Base-by-base conservation (phyloP, 1,284 basidiomycete species). In the Trichosporon sp. region DNA sequence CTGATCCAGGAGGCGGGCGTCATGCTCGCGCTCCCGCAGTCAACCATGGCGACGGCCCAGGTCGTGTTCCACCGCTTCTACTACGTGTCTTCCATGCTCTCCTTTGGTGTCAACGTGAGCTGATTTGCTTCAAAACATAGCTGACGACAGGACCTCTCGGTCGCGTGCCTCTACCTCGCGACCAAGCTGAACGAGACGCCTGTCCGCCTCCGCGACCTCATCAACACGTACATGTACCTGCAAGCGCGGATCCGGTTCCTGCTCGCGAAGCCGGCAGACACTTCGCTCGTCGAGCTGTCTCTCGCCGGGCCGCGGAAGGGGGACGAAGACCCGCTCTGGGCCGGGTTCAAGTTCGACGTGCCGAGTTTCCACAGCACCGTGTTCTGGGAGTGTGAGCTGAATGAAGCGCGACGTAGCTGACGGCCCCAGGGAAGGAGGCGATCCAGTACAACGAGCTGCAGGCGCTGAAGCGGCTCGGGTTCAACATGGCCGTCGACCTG, bases 391-490 rank as follows among this genome's bases (percentile, higher is more conserved):
- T 82, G 80, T 77, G 32, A 68, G 77, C 67, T 1, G 1, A 8
- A 1, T 32, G 18, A n/a, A 21, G 18, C 1, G 35, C 12, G 1
- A 8, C 13, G 2, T 0, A 29, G 62, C 65, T 71, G 53, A 65
- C 47, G 60, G 62, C 44, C 5, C 5, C 63, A 73, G 75, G 81
- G 78, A 84, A 84, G 70, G 82, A 84, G 67, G 90, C 92, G 4
- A 85, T 98, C 60, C 93, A 98, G 25, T 90, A 97, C 15, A 90
- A 91, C 1, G 97, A 99, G 83, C 98, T 99, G 93, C 97, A 99
- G 80, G 88, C 99, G 21, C 87, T 99, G 72, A 99, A 99, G 84
- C 88, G 95, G 42, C 87, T 95, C 12, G 92, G 92, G 3, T 95
- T 95, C 84, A 91, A 94, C 76, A 91, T 94, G 65, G 86, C 91